Evolutionary conservation across 331 rosid genomes (phyloP).

Genomic region (Spiraea crenata): DNA sequence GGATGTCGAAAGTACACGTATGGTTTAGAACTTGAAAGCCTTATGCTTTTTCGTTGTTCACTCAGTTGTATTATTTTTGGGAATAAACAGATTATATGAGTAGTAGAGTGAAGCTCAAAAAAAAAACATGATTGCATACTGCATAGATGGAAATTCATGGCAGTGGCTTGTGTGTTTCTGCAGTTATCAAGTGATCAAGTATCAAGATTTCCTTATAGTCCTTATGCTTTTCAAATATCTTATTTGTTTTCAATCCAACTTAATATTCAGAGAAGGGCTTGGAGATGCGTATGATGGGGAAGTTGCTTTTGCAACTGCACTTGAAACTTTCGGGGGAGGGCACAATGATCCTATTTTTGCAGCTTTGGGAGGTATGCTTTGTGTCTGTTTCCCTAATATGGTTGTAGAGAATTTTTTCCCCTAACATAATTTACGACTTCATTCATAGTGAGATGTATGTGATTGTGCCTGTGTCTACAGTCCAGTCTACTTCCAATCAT

Average conservation of each 20-base stretch:
- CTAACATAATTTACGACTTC: background rate
- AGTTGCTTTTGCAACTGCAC: constrained; percentile 52
- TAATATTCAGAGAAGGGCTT: constrained; percentile 61
- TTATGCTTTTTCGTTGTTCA: no score
- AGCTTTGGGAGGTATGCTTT: constrained; percentile 56
- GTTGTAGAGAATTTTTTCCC: background rate
- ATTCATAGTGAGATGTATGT: background rate
- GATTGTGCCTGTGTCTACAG: background rate
- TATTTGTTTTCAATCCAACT: background rate
- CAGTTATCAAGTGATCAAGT: no score
- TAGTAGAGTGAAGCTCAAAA: background rate
- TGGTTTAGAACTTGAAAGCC: constrained; percentile 1
- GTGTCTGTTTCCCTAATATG: constrained; percentile 14
- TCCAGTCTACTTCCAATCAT: background rate
- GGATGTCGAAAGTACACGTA: constrained; percentile 66
- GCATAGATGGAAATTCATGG: background rate
- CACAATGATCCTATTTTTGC: constrained; percentile 56
- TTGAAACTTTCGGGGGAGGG: constrained; percentile 67
- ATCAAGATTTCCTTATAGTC: no score
- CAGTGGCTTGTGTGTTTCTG: no score
- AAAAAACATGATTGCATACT: background rate
- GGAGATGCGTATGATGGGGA: constrained; percentile 57
- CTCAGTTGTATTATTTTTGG: background rate
- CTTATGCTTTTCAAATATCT: background rate
- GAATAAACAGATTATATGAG: background rate